phyloP scores from a whole-genome alignment of 2,329 filamentous ascomycete species.

The Fusarium aywerte region DNA sequence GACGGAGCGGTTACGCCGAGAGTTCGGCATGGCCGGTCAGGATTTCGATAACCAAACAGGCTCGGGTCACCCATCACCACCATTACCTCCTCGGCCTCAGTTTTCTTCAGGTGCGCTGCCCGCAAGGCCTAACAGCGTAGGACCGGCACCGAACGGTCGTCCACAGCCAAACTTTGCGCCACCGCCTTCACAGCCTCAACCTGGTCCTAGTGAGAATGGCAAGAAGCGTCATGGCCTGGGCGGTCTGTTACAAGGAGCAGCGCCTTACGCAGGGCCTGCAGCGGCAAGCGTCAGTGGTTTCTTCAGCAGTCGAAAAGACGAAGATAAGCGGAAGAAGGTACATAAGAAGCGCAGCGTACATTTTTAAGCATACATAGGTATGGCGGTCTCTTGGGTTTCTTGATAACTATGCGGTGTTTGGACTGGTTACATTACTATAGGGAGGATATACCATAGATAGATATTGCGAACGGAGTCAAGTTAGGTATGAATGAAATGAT shows the following conservation, averaged over 20 bases:
- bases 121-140: conserved; percentile 61
- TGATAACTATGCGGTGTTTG: conserved; percentile 21
- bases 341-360: conserved; percentile 62
- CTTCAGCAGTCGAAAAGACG: conserved; percentile 51
- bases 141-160: conserved; percentile 48
- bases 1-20: conserved; percentile 78
- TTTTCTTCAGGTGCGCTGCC: conserved; percentile 47
- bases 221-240: conserved; percentile 47
- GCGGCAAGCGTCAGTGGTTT: conserved; percentile 60
- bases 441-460: conserved; percentile 45
- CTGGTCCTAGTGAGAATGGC: conserved; percentile 30
- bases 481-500: conserved; percentile 16
- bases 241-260: conserved; percentile 45
- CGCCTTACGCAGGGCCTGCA: conserved; percentile 53
- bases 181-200: conserved; percentile 39
- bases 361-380: conserved; percentile 48
- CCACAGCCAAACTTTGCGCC: conserved; percentile 39
- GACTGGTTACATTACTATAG: conserved; percentile 5
- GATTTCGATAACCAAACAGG: conserved; percentile 43
- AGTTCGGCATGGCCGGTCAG: conserved; percentile 71
- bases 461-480: conserved; percentile 15
- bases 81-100: conserved; percentile 50
- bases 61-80: conserved; percentile 45
- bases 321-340: conserved; percentile 56
- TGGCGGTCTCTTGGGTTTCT: background rate